Conservation (phyloP, 106 monocot species). For the Dioscorea alata region DNA sequence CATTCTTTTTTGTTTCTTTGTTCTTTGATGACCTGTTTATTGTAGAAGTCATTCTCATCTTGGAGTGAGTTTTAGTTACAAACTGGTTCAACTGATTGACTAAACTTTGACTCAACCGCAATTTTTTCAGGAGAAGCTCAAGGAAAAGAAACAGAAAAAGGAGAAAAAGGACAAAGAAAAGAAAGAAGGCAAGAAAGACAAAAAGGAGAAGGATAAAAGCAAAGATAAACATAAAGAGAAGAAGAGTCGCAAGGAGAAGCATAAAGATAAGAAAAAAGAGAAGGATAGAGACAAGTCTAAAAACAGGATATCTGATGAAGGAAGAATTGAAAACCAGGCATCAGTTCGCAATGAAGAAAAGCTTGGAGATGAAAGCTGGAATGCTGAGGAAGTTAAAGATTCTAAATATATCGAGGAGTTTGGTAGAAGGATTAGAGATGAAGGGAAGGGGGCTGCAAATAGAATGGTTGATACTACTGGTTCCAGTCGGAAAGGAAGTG, state of each 20-base stretch:
- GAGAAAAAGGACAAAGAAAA: constrained; percentile 17
- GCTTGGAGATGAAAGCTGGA: constrained; percentile 14
- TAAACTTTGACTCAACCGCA: no score
- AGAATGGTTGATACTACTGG: constrained; percentile 12
- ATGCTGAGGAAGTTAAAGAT: constrained; percentile 24
- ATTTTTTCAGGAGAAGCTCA: constrained; percentile 17
- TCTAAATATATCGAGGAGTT: constrained; percentile 37
- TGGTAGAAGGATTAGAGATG: constrained; percentile 30
- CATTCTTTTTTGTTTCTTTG: no score
- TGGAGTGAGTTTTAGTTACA: no score
- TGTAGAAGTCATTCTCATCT: no score
- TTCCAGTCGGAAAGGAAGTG: neutral
- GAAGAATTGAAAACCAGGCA: constrained; percentile 15
- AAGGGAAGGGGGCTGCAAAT: constrained; percentile 26
- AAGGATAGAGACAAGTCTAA: constrained; percentile 23
- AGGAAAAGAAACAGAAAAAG: constrained; percentile 22
- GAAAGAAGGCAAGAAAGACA: constrained; percentile 23
- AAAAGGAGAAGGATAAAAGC: constrained; percentile 30
- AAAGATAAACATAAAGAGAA: constrained; percentile 54
- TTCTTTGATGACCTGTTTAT: no score
- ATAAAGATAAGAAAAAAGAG: constrained; percentile 32
- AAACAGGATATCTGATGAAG: constrained; percentile 19
- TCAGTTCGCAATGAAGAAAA: constrained; percentile 17
- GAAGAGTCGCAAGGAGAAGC: constrained; percentile 25
- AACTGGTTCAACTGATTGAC: no score